Conservation (phyloP, 1,284 basidiomycete genomes). For the Thelephora terrestris region DNA sequence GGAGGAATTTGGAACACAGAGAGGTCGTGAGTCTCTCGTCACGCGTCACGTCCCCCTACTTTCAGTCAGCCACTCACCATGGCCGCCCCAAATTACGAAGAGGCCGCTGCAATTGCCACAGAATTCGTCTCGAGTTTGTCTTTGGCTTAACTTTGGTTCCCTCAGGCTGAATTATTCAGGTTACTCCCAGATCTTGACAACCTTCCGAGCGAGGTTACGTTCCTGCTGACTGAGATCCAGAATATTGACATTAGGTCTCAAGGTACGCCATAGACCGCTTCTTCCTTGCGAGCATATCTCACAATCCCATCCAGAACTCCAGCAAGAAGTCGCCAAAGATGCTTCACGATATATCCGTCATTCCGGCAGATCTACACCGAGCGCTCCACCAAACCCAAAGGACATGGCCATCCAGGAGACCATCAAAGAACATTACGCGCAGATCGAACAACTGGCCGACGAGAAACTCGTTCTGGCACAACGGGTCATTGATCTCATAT, state of each 20-base stretch:
- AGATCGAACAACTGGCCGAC: constrained; percentile 40
- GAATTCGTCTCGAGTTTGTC: constrained; percentile 62
- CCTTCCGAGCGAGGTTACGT: constrained; percentile 61
- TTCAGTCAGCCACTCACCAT: constrained; percentile 8
- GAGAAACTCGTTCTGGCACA: constrained; percentile 49
- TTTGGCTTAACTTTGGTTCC: not conserved
- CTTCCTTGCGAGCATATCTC: not conserved
- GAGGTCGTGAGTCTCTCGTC: too few relatives aligned
- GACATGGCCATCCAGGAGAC: constrained; percentile 34
- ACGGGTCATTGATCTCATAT: constrained; percentile 41
- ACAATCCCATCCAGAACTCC: constrained; percentile 30
- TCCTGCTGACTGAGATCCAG: constrained; percentile 63
- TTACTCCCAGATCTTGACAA: constrained; percentile 56
- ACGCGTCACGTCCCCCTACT: not conserved
- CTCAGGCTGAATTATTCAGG: not conserved
- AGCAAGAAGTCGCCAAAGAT: constrained; percentile 44
- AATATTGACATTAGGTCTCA: constrained; percentile 43
- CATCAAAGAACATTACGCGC: constrained; percentile 39
- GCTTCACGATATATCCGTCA: constrained; percentile 43
- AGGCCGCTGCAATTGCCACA: constrained; percentile 57
- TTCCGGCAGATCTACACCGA: constrained; percentile 27
- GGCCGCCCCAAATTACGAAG: constrained; percentile 40
- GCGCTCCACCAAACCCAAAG: constrained; percentile 23
- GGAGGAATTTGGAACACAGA: too few relatives aligned
- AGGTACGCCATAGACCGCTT: constrained; percentile 26